phyloP scores from a whole-genome alignment of 1,284 basidiomycete genomes.

The Apiotrichum montevideense region DNA sequence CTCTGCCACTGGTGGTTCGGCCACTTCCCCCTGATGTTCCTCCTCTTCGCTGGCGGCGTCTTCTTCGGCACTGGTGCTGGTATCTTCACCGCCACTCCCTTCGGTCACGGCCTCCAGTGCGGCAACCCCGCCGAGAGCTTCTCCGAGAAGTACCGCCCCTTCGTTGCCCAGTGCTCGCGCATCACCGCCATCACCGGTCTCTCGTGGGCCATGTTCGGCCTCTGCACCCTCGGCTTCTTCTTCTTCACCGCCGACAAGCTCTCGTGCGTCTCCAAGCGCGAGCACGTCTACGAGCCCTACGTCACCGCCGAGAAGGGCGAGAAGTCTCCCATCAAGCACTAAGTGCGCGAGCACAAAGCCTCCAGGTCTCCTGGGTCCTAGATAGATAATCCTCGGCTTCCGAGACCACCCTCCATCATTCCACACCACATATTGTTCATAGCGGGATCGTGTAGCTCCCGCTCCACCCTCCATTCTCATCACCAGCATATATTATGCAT shows the following conservation, averaged over 20 bases:
- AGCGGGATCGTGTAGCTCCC: no score
- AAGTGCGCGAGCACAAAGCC: background rate
- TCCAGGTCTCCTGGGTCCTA: no score
- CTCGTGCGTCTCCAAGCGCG: conserved; percentile 21
- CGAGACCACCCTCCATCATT: no score
- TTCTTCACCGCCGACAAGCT: conserved; percentile 30
- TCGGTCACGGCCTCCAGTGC: conserved; percentile 40
- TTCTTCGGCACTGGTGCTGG: conserved; percentile 36
- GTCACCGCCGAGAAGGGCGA: conserved; percentile 3
- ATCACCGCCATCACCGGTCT: conserved; percentile 34
- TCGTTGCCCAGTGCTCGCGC: conserved; percentile 26
- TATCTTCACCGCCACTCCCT: conserved; percentile 35
- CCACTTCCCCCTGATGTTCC: conserved; percentile 22
- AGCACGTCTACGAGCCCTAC: conserved; percentile 24
- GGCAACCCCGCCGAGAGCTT: conserved; percentile 25
- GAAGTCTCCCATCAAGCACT: background rate
- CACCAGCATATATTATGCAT: no score
- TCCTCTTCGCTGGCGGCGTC: conserved; percentile 14
- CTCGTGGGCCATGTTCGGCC: conserved; percentile 39
- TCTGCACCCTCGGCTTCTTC: conserved; percentile 32
- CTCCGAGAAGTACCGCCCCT: conserved; percentile 24
- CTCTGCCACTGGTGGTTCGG: conserved; percentile 33
- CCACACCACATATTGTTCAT: no score
- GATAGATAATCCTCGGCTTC: no score
- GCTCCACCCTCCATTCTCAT: no score